Percentiles rank a stretch among this genome's conserved stretches.
These are phyloP conservation scores for Beauveria bassiana DNA, from an alignment of 2,329 filamentous ascomycete species.

Conservation along the genomic window DNA sequence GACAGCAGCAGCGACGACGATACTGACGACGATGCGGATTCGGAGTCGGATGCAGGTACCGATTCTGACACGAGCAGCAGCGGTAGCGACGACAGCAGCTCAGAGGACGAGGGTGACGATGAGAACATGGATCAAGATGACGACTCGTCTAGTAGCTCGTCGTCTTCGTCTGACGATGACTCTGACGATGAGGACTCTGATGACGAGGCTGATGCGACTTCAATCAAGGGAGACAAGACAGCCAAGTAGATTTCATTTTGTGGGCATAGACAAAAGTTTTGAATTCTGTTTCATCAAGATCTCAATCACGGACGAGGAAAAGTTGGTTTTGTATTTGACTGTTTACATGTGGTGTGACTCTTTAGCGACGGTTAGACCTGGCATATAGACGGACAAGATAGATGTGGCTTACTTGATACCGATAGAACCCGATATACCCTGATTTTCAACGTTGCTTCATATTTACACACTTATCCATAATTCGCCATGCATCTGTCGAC, in stretches of 20 bases:
- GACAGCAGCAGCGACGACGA: constrained; percentile 31
- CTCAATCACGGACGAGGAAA: constrained; percentile 1
- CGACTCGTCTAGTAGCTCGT: constrained; percentile 35
- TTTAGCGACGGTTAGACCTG: constrained; percentile 7
- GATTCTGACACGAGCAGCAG: constrained; percentile 10
- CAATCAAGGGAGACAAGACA: constrained; percentile 6
- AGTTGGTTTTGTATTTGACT: not conserved
- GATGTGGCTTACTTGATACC: constrained; percentile 3
- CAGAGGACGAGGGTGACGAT: constrained; percentile 12
- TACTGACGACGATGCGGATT: constrained; percentile 29
- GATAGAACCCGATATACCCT: constrained; percentile 7
- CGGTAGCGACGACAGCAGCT: constrained; percentile 7
- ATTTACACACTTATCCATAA: not conserved
- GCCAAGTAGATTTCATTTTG: constrained; percentile 6
- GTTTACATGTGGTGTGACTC: not conserved
- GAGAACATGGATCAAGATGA: constrained; percentile 15
- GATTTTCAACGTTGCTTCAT: not conserved
- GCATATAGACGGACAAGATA: constrained; percentile 17
- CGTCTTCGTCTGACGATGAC: constrained; percentile 30
- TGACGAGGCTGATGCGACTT: constrained; percentile 16
- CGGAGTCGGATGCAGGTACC: constrained; percentile 21
- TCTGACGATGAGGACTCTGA: constrained; percentile 29
- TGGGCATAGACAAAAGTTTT: constrained; percentile 1
- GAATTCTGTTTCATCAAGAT: not conserved
- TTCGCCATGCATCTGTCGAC: not conserved